phyloP scores from a whole-genome alignment of 176 grass and related monocot genomes.

The Aegilops sharonensis region DNA sequence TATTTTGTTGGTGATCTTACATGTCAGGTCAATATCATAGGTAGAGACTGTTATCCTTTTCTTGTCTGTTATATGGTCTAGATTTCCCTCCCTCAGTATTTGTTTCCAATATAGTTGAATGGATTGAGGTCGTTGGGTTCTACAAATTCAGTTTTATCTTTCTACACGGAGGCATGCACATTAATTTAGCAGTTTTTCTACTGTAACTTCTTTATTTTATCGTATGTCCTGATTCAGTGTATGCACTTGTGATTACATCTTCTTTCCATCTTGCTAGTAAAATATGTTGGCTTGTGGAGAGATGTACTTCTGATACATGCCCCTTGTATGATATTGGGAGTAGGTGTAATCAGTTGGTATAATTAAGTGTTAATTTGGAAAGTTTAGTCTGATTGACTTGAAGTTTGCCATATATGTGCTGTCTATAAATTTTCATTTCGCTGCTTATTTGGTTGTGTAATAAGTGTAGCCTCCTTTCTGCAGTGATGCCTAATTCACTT shows the following conservation, averaged over 20 bases:
- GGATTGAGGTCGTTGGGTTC: background rate
- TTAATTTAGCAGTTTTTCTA: background rate
- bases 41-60: background rate
- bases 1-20: background rate
- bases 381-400: no score
- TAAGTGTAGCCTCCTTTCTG: no score
- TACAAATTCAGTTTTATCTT: background rate
- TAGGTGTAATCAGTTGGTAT: no score
- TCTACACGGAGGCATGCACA: no score
- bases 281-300: no score
- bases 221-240: no score
- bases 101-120: background rate
- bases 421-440: background rate
- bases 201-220: background rate
- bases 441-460: background rate
- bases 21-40: background rate
- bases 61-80: background rate
- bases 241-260: no score
- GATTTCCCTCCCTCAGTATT: background rate
- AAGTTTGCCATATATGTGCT: background rate
- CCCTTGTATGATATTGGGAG: no score
- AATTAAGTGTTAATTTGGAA: no score
- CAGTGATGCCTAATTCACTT: background rate
- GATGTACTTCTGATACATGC: no score
- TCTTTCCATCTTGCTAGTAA: background rate